Conservation (phyloP, 2,329 filamentous ascomycete species). For the Juglanconis oblonga region DNA sequence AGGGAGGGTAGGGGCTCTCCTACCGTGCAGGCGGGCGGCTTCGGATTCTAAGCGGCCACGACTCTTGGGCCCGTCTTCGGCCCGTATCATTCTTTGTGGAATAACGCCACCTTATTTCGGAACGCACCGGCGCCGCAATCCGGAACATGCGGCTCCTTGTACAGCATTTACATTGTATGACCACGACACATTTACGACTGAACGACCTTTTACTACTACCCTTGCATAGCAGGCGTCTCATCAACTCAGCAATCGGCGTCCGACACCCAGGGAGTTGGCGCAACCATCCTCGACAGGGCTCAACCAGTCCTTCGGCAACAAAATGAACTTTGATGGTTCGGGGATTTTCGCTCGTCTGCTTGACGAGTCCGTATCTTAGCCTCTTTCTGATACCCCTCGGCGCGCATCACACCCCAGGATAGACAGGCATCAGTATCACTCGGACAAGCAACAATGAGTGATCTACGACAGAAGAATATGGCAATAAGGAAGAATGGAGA, state of each 20-base stretch:
- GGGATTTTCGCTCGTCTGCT: too few species aligned
- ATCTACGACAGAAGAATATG: too few species aligned
- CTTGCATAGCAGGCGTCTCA: neutral
- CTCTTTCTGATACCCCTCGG: too few species aligned
- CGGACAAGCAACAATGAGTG: too few species aligned
- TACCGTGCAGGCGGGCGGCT: constrained; percentile 29
- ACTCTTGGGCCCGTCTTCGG: too few species aligned
- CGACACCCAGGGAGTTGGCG: neutral
- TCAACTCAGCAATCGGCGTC: neutral
- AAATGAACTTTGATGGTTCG: neutral
- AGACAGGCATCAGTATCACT: too few species aligned
- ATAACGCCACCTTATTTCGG: neutral
- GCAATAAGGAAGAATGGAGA: too few species aligned
- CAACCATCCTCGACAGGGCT: too few species aligned
- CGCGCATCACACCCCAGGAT: too few species aligned
- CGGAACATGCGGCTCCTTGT: too few species aligned
- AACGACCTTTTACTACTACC: neutral
- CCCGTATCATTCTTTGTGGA: neutral
- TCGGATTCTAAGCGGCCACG: constrained; percentile 23
- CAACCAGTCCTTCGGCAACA: neutral
- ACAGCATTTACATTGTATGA: neutral
- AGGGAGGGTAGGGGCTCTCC: constrained; percentile 32
- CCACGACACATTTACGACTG: neutral
- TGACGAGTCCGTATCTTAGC: too few species aligned
- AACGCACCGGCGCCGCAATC: neutral